Conservation (phyloP, 805 yeast genomes). For the Saccharomyces eubayanus region DNA sequence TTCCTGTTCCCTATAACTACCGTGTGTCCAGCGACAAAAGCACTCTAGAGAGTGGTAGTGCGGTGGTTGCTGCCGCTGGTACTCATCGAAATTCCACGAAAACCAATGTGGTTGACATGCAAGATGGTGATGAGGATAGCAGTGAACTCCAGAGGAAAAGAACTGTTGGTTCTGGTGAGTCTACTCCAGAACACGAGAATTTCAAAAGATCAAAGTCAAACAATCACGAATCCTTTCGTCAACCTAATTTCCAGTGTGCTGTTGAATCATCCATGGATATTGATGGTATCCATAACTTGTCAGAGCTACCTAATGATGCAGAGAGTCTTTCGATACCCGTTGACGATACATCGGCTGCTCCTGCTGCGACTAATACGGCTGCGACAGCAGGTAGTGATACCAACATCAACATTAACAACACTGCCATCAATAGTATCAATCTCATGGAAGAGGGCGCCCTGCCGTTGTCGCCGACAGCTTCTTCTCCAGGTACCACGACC, state of each 20-base stretch:
- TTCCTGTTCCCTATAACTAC: background rate
- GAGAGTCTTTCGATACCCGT: background rate
- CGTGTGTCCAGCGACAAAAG: background rate
- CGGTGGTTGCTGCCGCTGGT: background rate
- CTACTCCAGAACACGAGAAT: background rate
- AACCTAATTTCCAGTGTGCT: background rate
- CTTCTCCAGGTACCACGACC: constrained; percentile 22
- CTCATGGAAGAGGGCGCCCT: constrained; percentile 17
- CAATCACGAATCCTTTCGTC: background rate
- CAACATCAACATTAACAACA: background rate
- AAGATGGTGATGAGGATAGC: background rate
- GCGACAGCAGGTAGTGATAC: background rate
- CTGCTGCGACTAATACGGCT: background rate
- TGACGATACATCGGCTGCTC: background rate
- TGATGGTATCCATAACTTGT: background rate
- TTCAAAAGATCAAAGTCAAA: background rate
- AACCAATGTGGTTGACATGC: background rate
- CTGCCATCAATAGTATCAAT: constrained; percentile 1
- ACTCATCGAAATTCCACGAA: background rate
- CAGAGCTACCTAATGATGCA: background rate
- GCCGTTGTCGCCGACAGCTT: constrained; percentile 28
- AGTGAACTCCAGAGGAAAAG: background rate
- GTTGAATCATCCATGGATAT: background rate
- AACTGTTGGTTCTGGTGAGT: background rate
- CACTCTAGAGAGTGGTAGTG: background rate